Evolutionary conservation across 2,329 filamentous ascomycete genomes (phyloP).

Genomic region (Botrytis deweyae): DNA sequence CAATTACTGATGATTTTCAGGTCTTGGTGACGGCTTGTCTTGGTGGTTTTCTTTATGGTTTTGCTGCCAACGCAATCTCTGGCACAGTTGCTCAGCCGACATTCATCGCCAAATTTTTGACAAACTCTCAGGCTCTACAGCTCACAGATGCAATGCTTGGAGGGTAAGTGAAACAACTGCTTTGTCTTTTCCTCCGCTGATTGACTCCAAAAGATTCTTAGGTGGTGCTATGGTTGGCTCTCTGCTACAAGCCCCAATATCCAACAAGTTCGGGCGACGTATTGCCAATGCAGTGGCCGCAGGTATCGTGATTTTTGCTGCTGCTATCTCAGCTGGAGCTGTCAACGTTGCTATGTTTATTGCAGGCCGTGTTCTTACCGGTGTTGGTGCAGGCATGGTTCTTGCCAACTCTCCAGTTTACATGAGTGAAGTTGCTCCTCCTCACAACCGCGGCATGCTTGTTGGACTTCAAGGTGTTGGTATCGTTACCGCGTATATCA

Average conservation of each 20-base stretch:
- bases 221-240: slow-evolving; percentile 12
- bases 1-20: not conserved
- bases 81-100: slow-evolving; percentile 16
- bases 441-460: slow-evolving; percentile 36
- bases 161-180: not conserved
- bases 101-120: slow-evolving; percentile 17
- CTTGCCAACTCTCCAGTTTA: slow-evolving; percentile 28
- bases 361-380: slow-evolving; percentile 12
- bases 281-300: slow-evolving; percentile 24
- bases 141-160: slow-evolving; percentile 17
- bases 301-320: slow-evolving; percentile 25
- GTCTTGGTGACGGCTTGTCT: slow-evolving; percentile 19
- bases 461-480: slow-evolving; percentile 39
- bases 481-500: slow-evolving; percentile 36
- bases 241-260: slow-evolving; percentile 15
- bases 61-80: slow-evolving; percentile 13
- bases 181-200: not conserved
- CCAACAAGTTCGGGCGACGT: slow-evolving; percentile 12
- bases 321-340: slow-evolving; percentile 29
- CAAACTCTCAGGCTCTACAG: slow-evolving; percentile 6
- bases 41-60: slow-evolving; percentile 16
- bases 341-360: slow-evolving; percentile 20
- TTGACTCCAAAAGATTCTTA: not conserved
- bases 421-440: slow-evolving; percentile 36
- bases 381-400: slow-evolving; percentile 23